Base-by-base conservation (phyloP, 192 early-diverging fungal species). In the Backusella westeae region DNA sequence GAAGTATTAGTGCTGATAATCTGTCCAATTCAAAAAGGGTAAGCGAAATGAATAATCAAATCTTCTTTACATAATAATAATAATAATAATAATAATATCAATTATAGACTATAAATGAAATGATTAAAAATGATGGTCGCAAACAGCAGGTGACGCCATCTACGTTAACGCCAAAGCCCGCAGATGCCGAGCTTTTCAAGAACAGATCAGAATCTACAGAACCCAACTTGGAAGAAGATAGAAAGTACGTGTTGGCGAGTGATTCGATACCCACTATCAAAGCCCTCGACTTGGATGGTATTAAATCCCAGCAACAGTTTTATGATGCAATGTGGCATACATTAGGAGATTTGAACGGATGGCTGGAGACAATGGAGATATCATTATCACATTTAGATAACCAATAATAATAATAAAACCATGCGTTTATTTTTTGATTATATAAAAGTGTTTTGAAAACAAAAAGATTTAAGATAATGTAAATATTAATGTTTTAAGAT, bases 1-100 rank as follows among this genome's bases (percentile, higher is more conserved):
- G 78, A 14, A 79, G 78, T 63, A 79, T 79, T 12, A 79, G 78
- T 70, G 78, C 78, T 26, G 78, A 79, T 46, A 74, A 79, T 71
- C 68, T 73, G 3, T 35, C 65, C 6, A 23, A 74, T 49, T 39
- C 42, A 39, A 67, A 42, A 15, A 73, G 70, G 73, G 78, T 79
- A 71, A 56, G 8, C 12, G 34, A 73, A 34, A 36, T 32, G 42
- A 65, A 41, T 42, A 29, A 21, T 32, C 1, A 4, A 5, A 0
- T 63, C 0, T 32, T 14, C 15, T 63, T 63, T 63, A 9, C 7
- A 63, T 29, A 63, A 14, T 14, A 63, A 59, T 70, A 26, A 19
- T n/a, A 63, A 59, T 70, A 26, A 19, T n/a, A 59, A 26, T 14
- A 63, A 17, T 32, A 7, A 15, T 15, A 6, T n/a, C 15, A 9